A percentile compares a stretch with the other conserved stretches of the same genome.
These are phyloP conservation scores for Imleria badia DNA, from an alignment of 768 basidiomycete species.

Conservation along the genomic window DNA sequence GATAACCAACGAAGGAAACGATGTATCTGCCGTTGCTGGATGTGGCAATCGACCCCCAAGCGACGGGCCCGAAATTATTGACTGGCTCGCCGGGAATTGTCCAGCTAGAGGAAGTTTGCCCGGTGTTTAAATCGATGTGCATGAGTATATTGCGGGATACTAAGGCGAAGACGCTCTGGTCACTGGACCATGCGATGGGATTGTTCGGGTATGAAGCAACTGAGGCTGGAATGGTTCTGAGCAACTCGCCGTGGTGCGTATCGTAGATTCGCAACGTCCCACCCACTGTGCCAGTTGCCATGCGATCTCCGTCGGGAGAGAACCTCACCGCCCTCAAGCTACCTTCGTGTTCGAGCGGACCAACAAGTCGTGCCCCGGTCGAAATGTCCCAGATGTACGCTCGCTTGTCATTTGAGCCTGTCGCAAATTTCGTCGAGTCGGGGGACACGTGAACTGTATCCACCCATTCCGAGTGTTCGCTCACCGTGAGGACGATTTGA, in stretches of 20 bases:
- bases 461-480: neutral
- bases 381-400: constrained; percentile 6
- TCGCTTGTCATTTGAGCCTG: neutral
- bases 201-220: neutral
- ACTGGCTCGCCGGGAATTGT: neutral
- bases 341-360: constrained; percentile 5
- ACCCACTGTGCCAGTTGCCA: neutral
- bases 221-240: neutral
- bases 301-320: constrained; percentile 8
- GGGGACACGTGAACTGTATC: neutral
- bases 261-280: constrained; percentile 4
- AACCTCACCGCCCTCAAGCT: constrained; percentile 1
- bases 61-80: neutral
- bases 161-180: neutral
- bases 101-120: constrained; percentile 1
- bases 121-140: neutral
- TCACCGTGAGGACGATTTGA: neutral
- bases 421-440: constrained; percentile 9
- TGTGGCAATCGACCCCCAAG: neutral
- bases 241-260: neutral
- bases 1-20: neutral
- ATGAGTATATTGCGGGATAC: neutral
- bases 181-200: neutral
- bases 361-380: constrained; percentile 3
- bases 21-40: neutral